Percentiles rank a stretch among this genome's conserved stretches.
Evolutionary conservation across 805 yeast genomes (phyloP).

Genomic region (Lipomyces chichibuensis): DNA sequence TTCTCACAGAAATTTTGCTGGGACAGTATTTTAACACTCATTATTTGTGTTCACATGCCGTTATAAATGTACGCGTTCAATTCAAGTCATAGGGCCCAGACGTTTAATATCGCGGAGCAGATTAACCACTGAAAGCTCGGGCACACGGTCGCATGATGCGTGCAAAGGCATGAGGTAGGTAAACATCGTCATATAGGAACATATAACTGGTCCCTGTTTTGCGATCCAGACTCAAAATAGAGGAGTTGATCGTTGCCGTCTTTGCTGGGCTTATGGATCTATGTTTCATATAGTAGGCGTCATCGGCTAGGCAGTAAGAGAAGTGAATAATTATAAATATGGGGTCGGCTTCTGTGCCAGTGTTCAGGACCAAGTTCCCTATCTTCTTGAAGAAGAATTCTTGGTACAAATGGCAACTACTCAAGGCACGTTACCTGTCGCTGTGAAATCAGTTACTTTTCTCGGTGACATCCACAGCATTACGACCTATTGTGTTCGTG

Average conservation of each 20-base stretch:
- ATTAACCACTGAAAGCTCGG: not conserved
- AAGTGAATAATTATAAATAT: not conserved
- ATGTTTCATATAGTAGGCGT: not conserved
- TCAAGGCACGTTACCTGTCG: not conserved
- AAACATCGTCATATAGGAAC: not conserved
- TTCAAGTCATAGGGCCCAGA: too few species aligned
- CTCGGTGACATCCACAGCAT: slow-evolving; percentile 11
- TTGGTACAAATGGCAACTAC: not conserved
- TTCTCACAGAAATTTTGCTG: not conserved
- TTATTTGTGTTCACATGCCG: not conserved
- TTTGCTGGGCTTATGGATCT: not conserved
- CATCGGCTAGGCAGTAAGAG: not conserved
- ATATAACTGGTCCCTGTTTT: not conserved
- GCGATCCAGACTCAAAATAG: not conserved
- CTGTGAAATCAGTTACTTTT: not conserved
- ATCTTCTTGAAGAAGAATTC: not conserved
- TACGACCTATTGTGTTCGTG: slow-evolving; percentile 8
- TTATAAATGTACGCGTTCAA: not conserved
- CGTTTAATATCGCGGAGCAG: not conserved
- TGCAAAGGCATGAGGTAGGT: not conserved
- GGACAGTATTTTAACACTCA: not conserved
- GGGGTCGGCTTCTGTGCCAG: not conserved
- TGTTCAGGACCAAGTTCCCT: not conserved
- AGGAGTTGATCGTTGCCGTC: not conserved
- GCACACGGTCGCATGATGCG: not conserved